Percentiles rank a stretch among this genome's conserved stretches.
Conservation (phyloP, 306 rosid species). For the Macrotyloma uniflorum region DNA sequence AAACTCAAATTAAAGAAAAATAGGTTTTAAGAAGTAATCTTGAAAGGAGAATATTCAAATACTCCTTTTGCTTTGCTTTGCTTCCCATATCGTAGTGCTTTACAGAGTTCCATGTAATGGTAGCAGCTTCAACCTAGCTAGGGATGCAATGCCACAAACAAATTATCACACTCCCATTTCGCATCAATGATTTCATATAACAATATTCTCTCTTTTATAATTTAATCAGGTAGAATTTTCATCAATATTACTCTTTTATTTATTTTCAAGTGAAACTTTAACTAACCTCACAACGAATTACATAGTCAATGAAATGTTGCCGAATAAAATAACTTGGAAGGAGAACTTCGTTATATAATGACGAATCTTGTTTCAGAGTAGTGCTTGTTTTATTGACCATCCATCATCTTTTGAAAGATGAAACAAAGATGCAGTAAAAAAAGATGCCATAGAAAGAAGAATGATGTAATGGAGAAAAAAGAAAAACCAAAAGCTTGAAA, state of each 20-base stretch:
- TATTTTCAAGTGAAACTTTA: background rate
- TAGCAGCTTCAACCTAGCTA: too few species aligned
- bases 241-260: background rate
- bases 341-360: background rate
- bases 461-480: background rate
- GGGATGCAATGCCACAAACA: background rate
- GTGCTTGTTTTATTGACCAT: background rate
- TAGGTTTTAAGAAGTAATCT: too few species aligned
- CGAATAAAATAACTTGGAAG: background rate
- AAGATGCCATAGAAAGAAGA: background rate
- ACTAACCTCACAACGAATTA: background rate
- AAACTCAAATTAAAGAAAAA: too few species aligned
- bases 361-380: background rate
- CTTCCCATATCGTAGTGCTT: background rate
- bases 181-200: background rate
- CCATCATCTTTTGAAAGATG: constrained; percentile 11
- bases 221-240: too few species aligned
- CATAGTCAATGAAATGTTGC: background rate
- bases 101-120: background rate
- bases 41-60: too few species aligned
- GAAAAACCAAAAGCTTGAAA: background rate
- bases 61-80: too few species aligned
- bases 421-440: background rate
- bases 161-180: background rate
- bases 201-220: too few species aligned